Conservation (phyloP, 1,139 yeast genomes). For the Blastobotrys apis region DNA sequence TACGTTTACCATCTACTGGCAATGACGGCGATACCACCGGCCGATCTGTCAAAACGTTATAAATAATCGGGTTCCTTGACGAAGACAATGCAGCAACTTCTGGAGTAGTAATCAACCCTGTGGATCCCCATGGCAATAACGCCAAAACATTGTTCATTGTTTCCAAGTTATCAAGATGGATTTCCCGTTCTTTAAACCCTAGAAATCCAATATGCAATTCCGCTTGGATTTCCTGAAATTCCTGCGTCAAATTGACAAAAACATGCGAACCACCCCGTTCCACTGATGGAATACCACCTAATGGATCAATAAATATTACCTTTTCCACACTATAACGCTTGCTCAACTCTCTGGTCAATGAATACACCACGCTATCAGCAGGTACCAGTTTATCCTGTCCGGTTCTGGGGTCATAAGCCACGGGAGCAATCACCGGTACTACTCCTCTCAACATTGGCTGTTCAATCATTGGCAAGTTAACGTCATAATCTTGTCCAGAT, state of each 20-base stretch:
- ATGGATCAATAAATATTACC: constrained; percentile 67
- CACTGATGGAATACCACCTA: constrained; percentile 87
- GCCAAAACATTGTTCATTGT: constrained; percentile 48
- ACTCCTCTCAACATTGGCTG: constrained; percentile 41
- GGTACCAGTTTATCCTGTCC: constrained; percentile 39
- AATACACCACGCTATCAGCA: constrained; percentile 37
- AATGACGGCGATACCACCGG: constrained; percentile 90
- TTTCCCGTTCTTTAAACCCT: constrained; percentile 42
- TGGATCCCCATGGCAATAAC: constrained; percentile 44
- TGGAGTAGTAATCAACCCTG: constrained; percentile 53
- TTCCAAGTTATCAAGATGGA: constrained; percentile 52
- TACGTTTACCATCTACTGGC: constrained; percentile 56
- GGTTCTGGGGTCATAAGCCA: constrained; percentile 44
- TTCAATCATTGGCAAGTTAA: constrained; percentile 33
- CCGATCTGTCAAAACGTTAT: constrained; percentile 85
- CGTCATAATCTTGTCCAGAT: constrained; percentile 16
- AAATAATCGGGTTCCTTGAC: constrained; percentile 69
- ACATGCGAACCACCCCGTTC: constrained; percentile 75
- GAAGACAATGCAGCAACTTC: constrained; percentile 38
- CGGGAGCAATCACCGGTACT: constrained; percentile 61
- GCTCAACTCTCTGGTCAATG: constrained; percentile 36
- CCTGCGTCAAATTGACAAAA: constrained; percentile 80
- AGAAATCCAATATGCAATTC: constrained; percentile 48
- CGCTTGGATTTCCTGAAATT: constrained; percentile 58
- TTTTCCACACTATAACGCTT: constrained; percentile 63